phyloP scores from a whole-genome alignment of 768 basidiomycete species.

The Kwoniella newhampshirensis region DNA sequence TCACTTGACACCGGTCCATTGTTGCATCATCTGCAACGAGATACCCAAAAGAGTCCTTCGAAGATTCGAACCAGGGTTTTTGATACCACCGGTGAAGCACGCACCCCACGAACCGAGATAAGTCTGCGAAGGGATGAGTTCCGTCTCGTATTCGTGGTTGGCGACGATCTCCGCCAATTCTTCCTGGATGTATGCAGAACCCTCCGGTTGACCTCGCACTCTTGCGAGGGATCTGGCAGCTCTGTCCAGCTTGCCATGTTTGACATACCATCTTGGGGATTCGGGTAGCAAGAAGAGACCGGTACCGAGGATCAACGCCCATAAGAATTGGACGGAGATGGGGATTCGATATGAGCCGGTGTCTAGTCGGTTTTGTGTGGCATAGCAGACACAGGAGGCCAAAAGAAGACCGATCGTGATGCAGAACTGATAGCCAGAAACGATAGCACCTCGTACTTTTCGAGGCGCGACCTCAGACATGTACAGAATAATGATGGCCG shows the following conservation, averaged over 20 bases:
- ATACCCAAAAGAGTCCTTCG: conserved; percentile 52
- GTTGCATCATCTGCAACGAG: conserved; percentile 51
- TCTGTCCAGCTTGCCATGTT: conserved; percentile 48
- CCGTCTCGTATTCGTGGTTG: conserved; percentile 53
- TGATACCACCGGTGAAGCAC: conserved; percentile 50
- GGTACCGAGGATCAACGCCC: conserved; percentile 48
- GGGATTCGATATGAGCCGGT: conserved; percentile 53
- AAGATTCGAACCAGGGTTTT: conserved; percentile 49
- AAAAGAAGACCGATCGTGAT: conserved; percentile 55
- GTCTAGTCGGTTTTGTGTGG: conserved; percentile 49
- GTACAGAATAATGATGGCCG: conserved; percentile 53
- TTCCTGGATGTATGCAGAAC: conserved; percentile 49
- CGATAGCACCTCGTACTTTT: conserved; percentile 54
- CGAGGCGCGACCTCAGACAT: conserved; percentile 54
- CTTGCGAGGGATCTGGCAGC: conserved; percentile 44
- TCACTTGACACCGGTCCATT: conserved; percentile 51
- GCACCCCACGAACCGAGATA: conserved; percentile 48
- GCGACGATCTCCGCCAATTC: conserved; percentile 54
- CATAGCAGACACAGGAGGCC: conserved; percentile 53
- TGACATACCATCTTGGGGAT: conserved; percentile 55
- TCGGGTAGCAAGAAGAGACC: conserved; percentile 54
- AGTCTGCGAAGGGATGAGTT: conserved; percentile 41
- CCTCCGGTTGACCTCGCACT: conserved; percentile 50
- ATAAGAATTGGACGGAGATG: conserved; percentile 51
- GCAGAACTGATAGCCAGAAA: conserved; percentile 54